These are phyloP conservation scores for Pseudoturritis turrita DNA, from an alignment of 345 rosid genomes.

Conservation along the genomic window DNA sequence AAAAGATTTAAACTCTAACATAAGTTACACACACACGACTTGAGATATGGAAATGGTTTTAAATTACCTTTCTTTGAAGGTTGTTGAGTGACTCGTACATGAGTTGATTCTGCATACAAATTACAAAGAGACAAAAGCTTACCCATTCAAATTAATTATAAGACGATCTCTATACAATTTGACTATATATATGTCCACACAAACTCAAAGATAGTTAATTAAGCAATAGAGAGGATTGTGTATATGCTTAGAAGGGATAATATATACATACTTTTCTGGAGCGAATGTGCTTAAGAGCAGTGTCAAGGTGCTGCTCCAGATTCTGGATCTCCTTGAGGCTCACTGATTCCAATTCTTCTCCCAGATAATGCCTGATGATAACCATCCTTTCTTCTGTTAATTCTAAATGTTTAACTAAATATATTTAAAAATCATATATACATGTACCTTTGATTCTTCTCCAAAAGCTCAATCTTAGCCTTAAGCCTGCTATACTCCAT, in stretches of 20 bases:
- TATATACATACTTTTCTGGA: constrained; percentile 51
- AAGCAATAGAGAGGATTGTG: neutral
- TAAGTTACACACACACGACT: neutral
- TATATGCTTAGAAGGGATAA: neutral
- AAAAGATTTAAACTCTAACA: neutral
- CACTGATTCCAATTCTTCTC: constrained; percentile 71
- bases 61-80: constrained; percentile 73
- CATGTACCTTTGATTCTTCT: constrained; percentile 67
- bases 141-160: neutral
- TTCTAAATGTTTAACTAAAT: neutral
- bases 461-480: constrained; percentile 80
- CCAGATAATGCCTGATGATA: constrained; percentile 79
- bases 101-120: constrained; percentile 64
- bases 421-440: neutral
- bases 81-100: constrained; percentile 71
- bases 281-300: constrained; percentile 76
- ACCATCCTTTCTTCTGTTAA: neutral
- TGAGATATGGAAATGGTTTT: neutral
- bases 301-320: constrained; percentile 90
- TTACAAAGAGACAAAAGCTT: neutral
- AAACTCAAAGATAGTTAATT: neutral
- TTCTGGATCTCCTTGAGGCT: constrained; percentile 68
- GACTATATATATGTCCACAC: neutral
- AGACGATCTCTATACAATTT: neutral
- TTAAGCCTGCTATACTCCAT: constrained; percentile 74